Percentiles rank a stretch among this genome's conserved stretches.
Evolutionary conservation across 2,329 filamentous ascomycete species (phyloP).

Genomic region (Fusarium hostae): DNA sequence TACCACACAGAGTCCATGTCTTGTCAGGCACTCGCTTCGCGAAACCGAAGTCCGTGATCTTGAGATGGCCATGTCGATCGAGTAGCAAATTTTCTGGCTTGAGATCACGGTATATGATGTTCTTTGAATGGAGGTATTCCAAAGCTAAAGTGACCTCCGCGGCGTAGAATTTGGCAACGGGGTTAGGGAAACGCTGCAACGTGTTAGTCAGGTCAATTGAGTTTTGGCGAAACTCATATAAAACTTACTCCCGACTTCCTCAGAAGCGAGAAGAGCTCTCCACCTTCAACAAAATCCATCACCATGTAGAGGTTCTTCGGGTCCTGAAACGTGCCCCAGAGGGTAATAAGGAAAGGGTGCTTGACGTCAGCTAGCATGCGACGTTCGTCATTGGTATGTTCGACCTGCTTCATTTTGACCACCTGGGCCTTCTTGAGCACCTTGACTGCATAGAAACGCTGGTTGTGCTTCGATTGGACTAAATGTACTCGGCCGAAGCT

Average conservation of each 20-base stretch:
- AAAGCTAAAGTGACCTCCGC: constrained; percentile 95
- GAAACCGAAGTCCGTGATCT: constrained; percentile 98
- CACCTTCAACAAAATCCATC: constrained; percentile 99
- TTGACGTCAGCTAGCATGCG: constrained; percentile 97
- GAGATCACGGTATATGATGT: constrained; percentile 97
- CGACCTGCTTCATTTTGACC: constrained; percentile 99
- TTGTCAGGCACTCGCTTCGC: constrained; percentile 98
- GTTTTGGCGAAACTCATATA: neutral
- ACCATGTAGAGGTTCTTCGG: constrained; percentile 98
- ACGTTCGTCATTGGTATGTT: constrained; percentile 98
- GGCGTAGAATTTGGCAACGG: constrained; percentile 98
- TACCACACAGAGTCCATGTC: constrained; percentile 98
- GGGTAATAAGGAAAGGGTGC: constrained; percentile 95
- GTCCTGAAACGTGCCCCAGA: constrained; percentile 99
- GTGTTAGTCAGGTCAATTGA: constrained; percentile 13
- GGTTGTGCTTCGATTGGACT: constrained; percentile 97
- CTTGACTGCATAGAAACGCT: constrained; percentile 98
- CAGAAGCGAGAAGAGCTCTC: constrained; percentile 94
- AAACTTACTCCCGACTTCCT: constrained; percentile 85
- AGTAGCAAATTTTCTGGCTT: constrained; percentile 95
- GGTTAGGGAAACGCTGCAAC: constrained; percentile 91
- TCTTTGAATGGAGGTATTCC: constrained; percentile 92
- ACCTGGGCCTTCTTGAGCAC: constrained; percentile 98
- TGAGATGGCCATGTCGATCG: constrained; percentile 92
- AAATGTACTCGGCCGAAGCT: constrained; percentile 97